Evolutionary conservation across 306 rosid species (phyloP).

Genomic region (Lotus japonicus): DNA sequence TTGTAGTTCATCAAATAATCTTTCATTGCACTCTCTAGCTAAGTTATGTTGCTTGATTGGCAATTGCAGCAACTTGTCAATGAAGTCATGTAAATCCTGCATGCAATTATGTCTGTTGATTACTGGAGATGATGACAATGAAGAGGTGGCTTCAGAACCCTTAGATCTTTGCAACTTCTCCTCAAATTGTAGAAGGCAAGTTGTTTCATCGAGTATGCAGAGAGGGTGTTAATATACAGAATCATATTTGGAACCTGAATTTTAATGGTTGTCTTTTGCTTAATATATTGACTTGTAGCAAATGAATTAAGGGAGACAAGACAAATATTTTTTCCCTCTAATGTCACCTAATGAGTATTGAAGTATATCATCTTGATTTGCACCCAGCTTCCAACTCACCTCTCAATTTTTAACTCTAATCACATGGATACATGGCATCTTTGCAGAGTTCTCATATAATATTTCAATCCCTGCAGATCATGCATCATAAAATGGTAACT

Average conservation of each 20-base stretch:
- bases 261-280: not conserved
- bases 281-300: not conserved
- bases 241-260: not conserved
- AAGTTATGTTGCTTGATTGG: conserved; percentile 14
- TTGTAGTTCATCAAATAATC: conserved; percentile 13
- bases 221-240: not conserved
- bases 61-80: conserved; percentile 18
- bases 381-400: not conserved
- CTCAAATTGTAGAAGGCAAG: conserved; percentile 21
- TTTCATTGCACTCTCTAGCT: not conserved
- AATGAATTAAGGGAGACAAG: not conserved
- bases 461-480: not conserved
- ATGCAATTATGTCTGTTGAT: not conserved
- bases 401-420: not conserved
- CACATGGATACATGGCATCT: conserved; percentile 11
- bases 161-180: conserved; percentile 16
- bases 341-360: not conserved
- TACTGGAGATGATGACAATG: no score
- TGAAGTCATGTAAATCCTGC: conserved; percentile 14
- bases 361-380: not conserved
- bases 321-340: not conserved
- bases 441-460: not conserved
- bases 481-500: not conserved
- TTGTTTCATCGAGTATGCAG: conserved; percentile 21
- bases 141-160: conserved; percentile 19